Conservation (phyloP, 805 yeast genomes). For the Schwanniomyces sp. region DNA sequence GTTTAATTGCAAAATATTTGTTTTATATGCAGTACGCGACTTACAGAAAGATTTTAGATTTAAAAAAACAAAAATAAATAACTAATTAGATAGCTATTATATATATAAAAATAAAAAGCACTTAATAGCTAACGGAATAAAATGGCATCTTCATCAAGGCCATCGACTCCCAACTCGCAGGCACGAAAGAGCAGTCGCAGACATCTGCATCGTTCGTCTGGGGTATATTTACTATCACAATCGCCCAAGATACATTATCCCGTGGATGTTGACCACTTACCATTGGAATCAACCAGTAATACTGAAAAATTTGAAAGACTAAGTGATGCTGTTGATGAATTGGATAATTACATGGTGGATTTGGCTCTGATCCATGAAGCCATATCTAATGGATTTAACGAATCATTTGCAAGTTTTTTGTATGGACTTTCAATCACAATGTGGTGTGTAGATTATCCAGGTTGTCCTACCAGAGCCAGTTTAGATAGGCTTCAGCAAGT, state of each 20-base stretch:
- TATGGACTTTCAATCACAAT: slow-evolving; percentile 84
- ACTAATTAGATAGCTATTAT: neutral
- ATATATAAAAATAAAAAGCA: neutral
- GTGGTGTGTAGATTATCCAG: slow-evolving; percentile 78
- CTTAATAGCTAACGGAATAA: neutral
- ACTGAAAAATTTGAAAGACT: slow-evolving; percentile 44
- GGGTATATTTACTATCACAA: slow-evolving; percentile 35
- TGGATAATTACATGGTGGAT: slow-evolving; percentile 59
- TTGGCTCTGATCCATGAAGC: slow-evolving; percentile 62
- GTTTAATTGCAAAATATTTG: neutral
- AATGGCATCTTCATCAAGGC: slow-evolving; percentile 18
- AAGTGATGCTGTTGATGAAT: slow-evolving; percentile 50
- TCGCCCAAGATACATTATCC: slow-evolving; percentile 49
- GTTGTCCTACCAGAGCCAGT: slow-evolving; percentile 33
- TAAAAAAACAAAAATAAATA: neutral
- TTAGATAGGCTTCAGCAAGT: slow-evolving; percentile 30
- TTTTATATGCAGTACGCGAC: slow-evolving; percentile 1
- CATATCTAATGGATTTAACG: slow-evolving; percentile 63
- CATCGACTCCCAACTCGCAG: slow-evolving; percentile 18
- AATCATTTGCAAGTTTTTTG: slow-evolving; percentile 71
- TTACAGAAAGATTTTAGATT: neutral
- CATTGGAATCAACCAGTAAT: slow-evolving; percentile 40
- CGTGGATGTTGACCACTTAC: slow-evolving; percentile 36
- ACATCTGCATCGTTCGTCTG: slow-evolving; percentile 33
- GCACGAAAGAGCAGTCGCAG: slow-evolving; percentile 17